phyloP scores from a whole-genome alignment of 768 basidiomycete genomes.

The Galerina sulciceps region DNA sequence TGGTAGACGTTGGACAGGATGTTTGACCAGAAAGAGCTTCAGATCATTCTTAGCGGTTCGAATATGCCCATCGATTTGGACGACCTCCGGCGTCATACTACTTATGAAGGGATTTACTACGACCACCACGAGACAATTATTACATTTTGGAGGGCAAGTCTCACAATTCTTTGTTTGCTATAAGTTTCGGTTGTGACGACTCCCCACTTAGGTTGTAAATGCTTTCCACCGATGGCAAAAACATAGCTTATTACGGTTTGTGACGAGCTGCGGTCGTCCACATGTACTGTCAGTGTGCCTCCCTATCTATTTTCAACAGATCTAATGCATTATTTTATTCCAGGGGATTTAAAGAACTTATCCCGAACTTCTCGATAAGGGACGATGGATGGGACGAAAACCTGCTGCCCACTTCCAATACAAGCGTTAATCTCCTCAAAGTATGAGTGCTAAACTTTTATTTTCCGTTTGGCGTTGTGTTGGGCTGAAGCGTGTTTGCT shows the following conservation, averaged over 20 bases:
- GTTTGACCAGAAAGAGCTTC: constrained; percentile 97
- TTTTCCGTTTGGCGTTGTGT: too few species aligned
- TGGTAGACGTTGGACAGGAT: constrained; percentile 54
- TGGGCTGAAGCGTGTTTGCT: too few species aligned
- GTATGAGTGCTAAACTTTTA: too few species aligned
- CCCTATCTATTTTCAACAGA: background rate
- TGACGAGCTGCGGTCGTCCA: constrained; percentile 90
- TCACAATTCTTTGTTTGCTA: background rate
- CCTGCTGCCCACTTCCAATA: constrained; percentile 77
- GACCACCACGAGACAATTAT: constrained; percentile 71
- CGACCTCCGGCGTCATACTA: constrained; percentile 77
- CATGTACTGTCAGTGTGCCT: constrained; percentile 70
- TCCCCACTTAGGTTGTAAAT: constrained; percentile 63
- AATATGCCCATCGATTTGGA: constrained; percentile 84
- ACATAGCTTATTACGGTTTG: constrained; percentile 81
- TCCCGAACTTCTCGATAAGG: constrained; percentile 88
- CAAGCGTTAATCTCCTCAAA: constrained; percentile 93
- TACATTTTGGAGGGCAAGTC: constrained; percentile 80
- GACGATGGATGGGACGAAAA: constrained; percentile 75
- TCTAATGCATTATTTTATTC: background rate
- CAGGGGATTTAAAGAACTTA: constrained; percentile 85
- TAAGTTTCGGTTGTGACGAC: background rate
- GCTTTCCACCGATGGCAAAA: constrained; percentile 82
- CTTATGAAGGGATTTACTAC: constrained; percentile 82
- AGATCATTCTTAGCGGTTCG: constrained; percentile 88